Conservation (phyloP, 2,329 filamentous ascomycete genomes). For the Biscogniauxia mediterranea region DNA sequence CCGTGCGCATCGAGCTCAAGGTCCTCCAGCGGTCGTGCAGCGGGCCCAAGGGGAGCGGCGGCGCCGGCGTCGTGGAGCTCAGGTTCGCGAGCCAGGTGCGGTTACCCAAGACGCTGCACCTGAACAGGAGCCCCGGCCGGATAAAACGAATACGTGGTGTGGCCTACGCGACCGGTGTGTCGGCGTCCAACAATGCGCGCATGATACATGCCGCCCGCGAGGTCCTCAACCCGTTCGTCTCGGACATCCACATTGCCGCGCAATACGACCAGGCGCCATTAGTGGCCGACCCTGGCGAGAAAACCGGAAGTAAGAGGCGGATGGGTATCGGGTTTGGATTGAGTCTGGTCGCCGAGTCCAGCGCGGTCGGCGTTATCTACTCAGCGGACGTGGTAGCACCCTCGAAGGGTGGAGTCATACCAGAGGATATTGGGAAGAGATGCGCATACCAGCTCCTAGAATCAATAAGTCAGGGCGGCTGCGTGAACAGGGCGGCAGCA, state of each 20-base stretch:
- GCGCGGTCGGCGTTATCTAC: conserved; percentile 74
- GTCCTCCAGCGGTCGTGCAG: conserved; percentile 79
- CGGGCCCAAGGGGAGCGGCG: conserved; percentile 71
- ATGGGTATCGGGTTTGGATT: conserved; percentile 90
- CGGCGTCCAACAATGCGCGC: conserved; percentile 86
- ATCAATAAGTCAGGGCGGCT: conserved; percentile 77
- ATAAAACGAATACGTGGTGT: conserved; percentile 90
- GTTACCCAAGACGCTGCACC: conserved; percentile 88
- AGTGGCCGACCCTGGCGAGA: conserved; percentile 51
- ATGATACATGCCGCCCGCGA: conserved; percentile 92
- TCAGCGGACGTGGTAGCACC: conserved; percentile 80
- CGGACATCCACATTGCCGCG: conserved; percentile 87
- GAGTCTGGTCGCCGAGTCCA: conserved; percentile 89
- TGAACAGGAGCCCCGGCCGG: conserved; percentile 75
- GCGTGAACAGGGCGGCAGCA: conserved; percentile 69
- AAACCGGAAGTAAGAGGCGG: conserved; percentile 55
- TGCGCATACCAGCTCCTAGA: conserved; percentile 90
- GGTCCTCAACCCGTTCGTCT: conserved; percentile 79
- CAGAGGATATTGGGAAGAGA: conserved; percentile 85
- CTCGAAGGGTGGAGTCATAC: conserved; percentile 74
- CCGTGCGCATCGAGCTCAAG: conserved; percentile 78
- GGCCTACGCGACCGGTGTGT: conserved; percentile 89
- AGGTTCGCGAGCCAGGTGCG: conserved; percentile 91
- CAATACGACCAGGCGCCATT: conserved; percentile 69
- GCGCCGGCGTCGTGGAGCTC: conserved; percentile 89